Percentiles rank a stretch among this genome's conserved stretches.
phyloP scores from a whole-genome alignment of 2,329 filamentous ascomycete genomes.

The Pyricularia sp. region DNA sequence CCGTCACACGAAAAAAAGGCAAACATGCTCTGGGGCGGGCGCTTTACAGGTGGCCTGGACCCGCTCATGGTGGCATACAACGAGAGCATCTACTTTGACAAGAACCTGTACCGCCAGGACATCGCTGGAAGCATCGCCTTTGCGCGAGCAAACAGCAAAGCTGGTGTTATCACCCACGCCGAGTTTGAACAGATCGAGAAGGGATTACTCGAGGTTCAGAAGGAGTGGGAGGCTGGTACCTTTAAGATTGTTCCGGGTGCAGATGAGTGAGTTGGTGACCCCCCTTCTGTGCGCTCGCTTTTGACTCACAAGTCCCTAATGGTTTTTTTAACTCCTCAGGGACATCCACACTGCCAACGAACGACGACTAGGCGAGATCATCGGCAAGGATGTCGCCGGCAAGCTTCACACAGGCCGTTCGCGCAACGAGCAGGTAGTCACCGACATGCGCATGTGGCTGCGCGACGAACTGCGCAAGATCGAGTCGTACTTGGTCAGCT shows the following conservation, averaged over 20 bases:
- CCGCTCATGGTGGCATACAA: slow-evolving; percentile 85
- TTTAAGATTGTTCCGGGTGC: slow-evolving; percentile 43
- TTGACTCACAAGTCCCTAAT: slow-evolving; percentile 11
- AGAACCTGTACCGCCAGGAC: slow-evolving; percentile 68
- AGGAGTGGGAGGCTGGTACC: slow-evolving; percentile 41
- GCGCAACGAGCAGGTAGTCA: slow-evolving; percentile 84
- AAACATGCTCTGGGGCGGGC: slow-evolving; percentile 34
- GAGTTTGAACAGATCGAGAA: slow-evolving; percentile 68
- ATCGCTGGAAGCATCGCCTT: slow-evolving; percentile 75
- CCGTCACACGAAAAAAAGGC: slow-evolving; percentile 26
- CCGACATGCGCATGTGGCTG: slow-evolving; percentile 85
- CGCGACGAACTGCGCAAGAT: slow-evolving; percentile 64
- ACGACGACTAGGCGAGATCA: slow-evolving; percentile 69
- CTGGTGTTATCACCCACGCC: slow-evolving; percentile 60
- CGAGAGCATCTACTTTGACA: slow-evolving; percentile 70
- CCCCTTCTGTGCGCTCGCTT: slow-evolving; percentile 5
- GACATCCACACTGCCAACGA: slow-evolving; percentile 63
- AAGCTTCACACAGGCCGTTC: slow-evolving; percentile 86
- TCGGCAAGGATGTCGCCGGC: slow-evolving; percentile 74
- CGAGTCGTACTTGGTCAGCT: slow-evolving; percentile 56
- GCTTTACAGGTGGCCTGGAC: slow-evolving; percentile 63
- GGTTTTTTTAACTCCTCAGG: slow-evolving; percentile 3
- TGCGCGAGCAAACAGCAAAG: slow-evolving; percentile 68
- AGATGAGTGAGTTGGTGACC: slow-evolving; percentile 29
- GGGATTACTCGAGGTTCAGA: slow-evolving; percentile 50